Conservation (phyloP, 1,284 basidiomycete species). For the Wolfiporia cocos region DNA sequence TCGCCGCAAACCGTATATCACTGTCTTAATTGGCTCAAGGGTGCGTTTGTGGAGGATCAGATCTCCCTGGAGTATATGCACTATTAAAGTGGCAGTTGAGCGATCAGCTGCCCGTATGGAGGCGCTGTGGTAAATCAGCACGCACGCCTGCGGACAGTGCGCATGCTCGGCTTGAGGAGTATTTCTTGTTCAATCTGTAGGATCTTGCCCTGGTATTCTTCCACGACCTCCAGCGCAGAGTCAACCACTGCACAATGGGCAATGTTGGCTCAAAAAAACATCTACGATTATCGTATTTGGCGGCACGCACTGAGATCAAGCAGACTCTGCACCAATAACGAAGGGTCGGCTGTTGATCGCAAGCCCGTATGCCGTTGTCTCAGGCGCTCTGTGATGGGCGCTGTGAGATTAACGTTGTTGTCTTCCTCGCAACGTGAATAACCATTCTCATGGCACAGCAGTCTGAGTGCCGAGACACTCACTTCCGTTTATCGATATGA, state of each 20-base stretch:
- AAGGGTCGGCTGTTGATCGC: constrained; percentile 53
- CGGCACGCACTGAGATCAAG: constrained; percentile 49
- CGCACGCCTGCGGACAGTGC: constrained; percentile 51
- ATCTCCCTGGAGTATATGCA: constrained; percentile 70
- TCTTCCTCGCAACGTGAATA: too few species aligned
- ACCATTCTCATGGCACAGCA: too few species aligned
- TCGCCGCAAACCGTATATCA: constrained; percentile 58
- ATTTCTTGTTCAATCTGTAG: constrained; percentile 54
- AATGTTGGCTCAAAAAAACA: not conserved
- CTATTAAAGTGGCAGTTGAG: too few species aligned
- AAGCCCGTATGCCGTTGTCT: constrained; percentile 51
- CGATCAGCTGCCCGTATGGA: too few species aligned
- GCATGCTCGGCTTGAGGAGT: constrained; percentile 52
- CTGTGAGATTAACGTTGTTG: constrained; percentile 41
- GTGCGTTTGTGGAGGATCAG: constrained; percentile 65
- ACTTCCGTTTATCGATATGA: constrained; percentile 48
- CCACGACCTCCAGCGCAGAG: constrained; percentile 58
- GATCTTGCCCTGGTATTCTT: constrained; percentile 58
- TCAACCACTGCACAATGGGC: constrained; percentile 72
- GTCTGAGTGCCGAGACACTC: too few species aligned
- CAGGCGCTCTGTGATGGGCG: constrained; percentile 50
- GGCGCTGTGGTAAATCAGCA: constrained; percentile 12
- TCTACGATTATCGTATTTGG: not conserved
- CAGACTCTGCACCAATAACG: constrained; percentile 54
- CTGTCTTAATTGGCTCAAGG: constrained; percentile 58